A percentile compares a stretch with the other conserved stretches of the same genome.
Evolutionary conservation across 208 protist species (phyloP).

Genomic region (Trypanosoma theileri): DNA sequence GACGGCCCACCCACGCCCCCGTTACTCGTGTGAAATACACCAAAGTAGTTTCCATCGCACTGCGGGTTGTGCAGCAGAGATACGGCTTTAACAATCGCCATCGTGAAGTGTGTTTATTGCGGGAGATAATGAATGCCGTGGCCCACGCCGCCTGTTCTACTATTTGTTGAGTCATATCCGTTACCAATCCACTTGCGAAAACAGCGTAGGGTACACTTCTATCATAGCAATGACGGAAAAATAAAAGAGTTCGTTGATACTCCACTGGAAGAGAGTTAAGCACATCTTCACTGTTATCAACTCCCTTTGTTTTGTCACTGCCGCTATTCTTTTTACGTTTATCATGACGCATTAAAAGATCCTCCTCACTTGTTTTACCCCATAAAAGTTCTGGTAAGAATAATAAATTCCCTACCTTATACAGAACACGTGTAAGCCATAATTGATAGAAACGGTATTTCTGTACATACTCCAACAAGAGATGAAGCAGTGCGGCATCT

Average conservation of each 20-base stretch:
- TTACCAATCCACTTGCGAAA: constrained; percentile 43
- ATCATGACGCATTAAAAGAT: background rate
- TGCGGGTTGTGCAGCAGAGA: constrained; percentile 20
- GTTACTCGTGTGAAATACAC: constrained; percentile 32
- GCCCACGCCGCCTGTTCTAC: constrained; percentile 48
- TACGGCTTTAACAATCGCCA: constrained; percentile 68
- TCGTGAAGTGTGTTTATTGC: constrained; percentile 34
- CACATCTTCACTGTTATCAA: constrained; percentile 1
- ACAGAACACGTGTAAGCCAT: constrained; percentile 48
- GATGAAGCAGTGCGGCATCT: constrained; percentile 56
- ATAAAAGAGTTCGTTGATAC: constrained; percentile 40
- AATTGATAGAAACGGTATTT: constrained; percentile 59
- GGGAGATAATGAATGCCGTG: constrained; percentile 29
- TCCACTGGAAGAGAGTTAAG: constrained; percentile 33
- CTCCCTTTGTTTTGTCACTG: background rate
- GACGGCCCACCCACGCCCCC: constrained; percentile 35
- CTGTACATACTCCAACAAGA: constrained; percentile 49
- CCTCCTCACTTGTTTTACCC: background rate
- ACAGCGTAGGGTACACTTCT: constrained; percentile 39
- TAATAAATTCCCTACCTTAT: constrained; percentile 25
- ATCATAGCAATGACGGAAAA: constrained; percentile 50
- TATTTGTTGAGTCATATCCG: constrained; percentile 39
- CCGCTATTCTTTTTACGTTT: constrained; percentile 10
- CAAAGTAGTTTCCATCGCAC: constrained; percentile 30
- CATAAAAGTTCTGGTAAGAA: constrained; percentile 39